Base-by-base conservation (phyloP, 2,329 filamentous ascomycete species). In the Alternaria sp. region DNA sequence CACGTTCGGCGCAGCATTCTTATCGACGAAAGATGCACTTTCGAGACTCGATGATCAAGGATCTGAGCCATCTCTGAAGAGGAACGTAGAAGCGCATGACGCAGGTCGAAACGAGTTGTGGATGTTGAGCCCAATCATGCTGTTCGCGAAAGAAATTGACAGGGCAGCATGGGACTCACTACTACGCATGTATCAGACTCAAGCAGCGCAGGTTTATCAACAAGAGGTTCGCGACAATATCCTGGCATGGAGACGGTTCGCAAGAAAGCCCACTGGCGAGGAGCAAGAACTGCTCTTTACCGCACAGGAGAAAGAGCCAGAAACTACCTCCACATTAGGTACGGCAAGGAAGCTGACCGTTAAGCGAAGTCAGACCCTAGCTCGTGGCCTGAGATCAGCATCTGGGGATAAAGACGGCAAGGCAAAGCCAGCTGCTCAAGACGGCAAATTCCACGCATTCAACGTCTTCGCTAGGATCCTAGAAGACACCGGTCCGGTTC, bases 301-400 rank as follows among this genome's bases (percentile, higher is more conserved):
- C 0, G 88, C 91, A 3, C 90, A 92, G 74, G 94, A 97, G 75
- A 97, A 96, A 76, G 94, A 97, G 75, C 90, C 92, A 56, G 92
- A 96, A 72, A 89, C 88, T 51, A 83, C 87, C 55, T 72, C 76
- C 50, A 83, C 87, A 56, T 70, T 76, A 20, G 74, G 75, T 87
- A 92, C 20, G 89, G 94, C 94, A 10, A 88, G 94, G 66, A 97
- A 97, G 80, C 82, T 98, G 65, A 98, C 95, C 0, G 94, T 98
- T 57, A 97, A 97, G 84, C 88, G 94, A 75, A 96, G 93, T 68
- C 94, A 97, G 80, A 97, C 93, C 3, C 82, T 96, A 60, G 92
- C 92, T 21, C 90, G 91, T 72, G 89, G 87, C 51, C 83, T 95
- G 55, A 88, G 92, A 37, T 89, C 89, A 51, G 89, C 90, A 11